Evolutionary conservation across 148 eudicot genomes (phyloP).

Genomic region (Fagopyrum homotropicum): DNA sequence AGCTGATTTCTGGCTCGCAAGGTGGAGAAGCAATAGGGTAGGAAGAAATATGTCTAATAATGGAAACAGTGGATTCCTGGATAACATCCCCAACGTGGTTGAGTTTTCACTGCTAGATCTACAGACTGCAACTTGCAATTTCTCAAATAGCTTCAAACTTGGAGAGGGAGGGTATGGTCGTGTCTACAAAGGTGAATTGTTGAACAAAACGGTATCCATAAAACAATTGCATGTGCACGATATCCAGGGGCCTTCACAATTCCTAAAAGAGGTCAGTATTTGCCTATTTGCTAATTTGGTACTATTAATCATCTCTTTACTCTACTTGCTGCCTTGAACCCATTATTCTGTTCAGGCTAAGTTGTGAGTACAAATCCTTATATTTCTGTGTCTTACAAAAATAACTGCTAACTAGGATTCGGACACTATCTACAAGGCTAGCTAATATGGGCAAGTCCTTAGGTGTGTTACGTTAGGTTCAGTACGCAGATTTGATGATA

Average conservation of each 20-base stretch:
- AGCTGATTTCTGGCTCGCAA: conserved; percentile 65
- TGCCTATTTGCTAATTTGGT: neutral
- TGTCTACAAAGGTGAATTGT: conserved; percentile 79
- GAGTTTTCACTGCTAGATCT: conserved; percentile 59
- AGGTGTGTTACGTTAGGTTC: no score
- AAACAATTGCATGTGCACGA: conserved; percentile 51
- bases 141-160: conserved; percentile 71
- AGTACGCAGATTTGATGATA: no score
- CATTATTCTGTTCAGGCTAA: neutral
- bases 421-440: no score
- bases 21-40: conserved; percentile 54
- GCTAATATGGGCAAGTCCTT: no score
- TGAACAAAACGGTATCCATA: conserved; percentile 54
- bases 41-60: conserved; percentile 19
- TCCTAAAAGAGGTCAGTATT: conserved; percentile 50
- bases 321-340: neutral
- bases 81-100: conserved; percentile 33
- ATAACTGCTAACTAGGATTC: no score
- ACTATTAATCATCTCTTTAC: neutral
- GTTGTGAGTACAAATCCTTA: no score
- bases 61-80: conserved; percentile 26
- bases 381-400: no score
- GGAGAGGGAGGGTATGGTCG: conserved; percentile 50
- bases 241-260: conserved; percentile 52
- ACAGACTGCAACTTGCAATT: conserved; percentile 76